A percentile compares a stretch with the other conserved stretches of the same genome.
Evolutionary conservation across 2,329 filamentous ascomycete species (phyloP).

Genomic region (Epichloe brachyelytri): DNA sequence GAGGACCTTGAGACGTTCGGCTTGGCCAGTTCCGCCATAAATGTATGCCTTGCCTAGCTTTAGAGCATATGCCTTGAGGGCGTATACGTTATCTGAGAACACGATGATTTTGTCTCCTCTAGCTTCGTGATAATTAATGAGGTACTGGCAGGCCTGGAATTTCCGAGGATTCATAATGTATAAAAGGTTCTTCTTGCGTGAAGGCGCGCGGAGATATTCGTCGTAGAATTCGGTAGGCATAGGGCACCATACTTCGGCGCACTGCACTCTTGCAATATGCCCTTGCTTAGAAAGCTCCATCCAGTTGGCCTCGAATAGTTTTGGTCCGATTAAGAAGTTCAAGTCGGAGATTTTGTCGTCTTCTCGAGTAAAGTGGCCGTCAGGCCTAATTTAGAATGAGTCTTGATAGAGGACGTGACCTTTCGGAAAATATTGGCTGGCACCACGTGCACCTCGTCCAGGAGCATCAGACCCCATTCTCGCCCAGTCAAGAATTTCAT

Average conservation of each 20-base stretch:
- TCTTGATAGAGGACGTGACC: conserved; percentile 85
- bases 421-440: conserved; percentile 93
- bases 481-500: conserved; percentile 83
- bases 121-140: conserved; percentile 96
- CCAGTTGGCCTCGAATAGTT: conserved; percentile 98
- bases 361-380: conserved; percentile 91
- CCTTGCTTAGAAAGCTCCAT: conserved; percentile 96
- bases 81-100: conserved; percentile 95
- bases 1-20: conserved; percentile 73
- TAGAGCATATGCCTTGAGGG: conserved; percentile 70
- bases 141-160: conserved; percentile 91
- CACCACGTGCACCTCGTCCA: conserved; percentile 97
- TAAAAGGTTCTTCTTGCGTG: conserved; percentile 38
- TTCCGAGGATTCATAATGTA: conserved; percentile 98
- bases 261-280: conserved; percentile 93
- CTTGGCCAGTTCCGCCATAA: conserved; percentile 75
- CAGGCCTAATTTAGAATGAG: conserved; percentile 86
- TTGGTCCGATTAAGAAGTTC: conserved; percentile 94
- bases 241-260: conserved; percentile 96
- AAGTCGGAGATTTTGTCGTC: conserved; percentile 97
- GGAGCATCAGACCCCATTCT: conserved; percentile 94
- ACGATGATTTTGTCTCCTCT: conserved; percentile 97
- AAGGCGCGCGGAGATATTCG: conserved; percentile 67
- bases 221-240: conserved; percentile 99
- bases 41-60: conserved; percentile 83